Conservation (phyloP, 2,329 filamentous ascomycete species). For the Neopestalotiopsis sp. region DNA sequence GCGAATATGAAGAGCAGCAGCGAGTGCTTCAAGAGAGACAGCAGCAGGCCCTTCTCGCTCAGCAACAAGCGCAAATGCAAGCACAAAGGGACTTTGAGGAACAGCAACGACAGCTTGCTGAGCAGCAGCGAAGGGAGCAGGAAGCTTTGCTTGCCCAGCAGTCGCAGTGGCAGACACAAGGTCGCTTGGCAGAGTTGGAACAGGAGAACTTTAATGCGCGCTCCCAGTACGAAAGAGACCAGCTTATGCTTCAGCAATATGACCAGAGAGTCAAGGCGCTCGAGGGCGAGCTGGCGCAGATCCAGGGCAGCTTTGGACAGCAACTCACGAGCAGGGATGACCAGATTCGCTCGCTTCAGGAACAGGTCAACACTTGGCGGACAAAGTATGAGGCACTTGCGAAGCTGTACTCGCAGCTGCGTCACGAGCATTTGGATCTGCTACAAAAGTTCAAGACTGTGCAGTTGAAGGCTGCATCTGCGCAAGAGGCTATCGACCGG, state of each 20-base stretch:
- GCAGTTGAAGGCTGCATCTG: constrained; percentile 94
- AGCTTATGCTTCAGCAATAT: constrained; percentile 96
- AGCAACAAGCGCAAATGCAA: constrained; percentile 82
- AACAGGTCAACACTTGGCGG: constrained; percentile 97
- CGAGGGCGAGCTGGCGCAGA: constrained; percentile 82
- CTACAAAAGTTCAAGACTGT: constrained; percentile 96
- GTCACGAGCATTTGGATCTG: constrained; percentile 92
- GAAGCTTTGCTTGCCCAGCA: constrained; percentile 90
- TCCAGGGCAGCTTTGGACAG: constrained; percentile 83
- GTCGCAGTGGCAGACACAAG: constrained; percentile 91
- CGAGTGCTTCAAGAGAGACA: constrained; percentile 85
- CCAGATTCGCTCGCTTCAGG: constrained; percentile 89
- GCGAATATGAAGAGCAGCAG: constrained; percentile 95
- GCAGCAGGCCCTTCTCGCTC: constrained; percentile 78
- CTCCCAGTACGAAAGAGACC: constrained; percentile 95
- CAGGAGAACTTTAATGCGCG: constrained; percentile 93
- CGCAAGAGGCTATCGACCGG: constrained; percentile 93
- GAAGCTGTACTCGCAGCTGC: constrained; percentile 95
- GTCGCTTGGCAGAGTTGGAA: constrained; percentile 92
- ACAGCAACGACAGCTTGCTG: constrained; percentile 84
- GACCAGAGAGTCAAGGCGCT: constrained; percentile 92
- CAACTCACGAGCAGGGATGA: constrained; percentile 92
- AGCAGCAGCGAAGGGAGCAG: constrained; percentile 90
- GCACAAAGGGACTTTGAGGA: constrained; percentile 96
- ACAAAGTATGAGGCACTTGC: constrained; percentile 96